phyloP scores from a whole-genome alignment of 1,284 basidiomycete genomes.

The Fomitopsis schrenkii region DNA sequence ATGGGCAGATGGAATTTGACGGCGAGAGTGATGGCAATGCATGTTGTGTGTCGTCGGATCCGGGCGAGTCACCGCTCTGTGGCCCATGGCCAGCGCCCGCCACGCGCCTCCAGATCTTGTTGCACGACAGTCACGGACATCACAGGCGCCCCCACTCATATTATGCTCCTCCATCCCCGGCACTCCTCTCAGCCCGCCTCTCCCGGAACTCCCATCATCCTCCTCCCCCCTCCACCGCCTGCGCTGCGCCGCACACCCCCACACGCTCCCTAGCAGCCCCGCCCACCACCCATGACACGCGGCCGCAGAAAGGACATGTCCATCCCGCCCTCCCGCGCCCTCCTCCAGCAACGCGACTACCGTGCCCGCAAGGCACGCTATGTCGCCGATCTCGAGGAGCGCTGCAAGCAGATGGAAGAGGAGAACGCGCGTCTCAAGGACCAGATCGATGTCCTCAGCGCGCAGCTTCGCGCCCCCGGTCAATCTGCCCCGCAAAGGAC shows the following conservation, averaged over 20 bases:
- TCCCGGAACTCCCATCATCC: slow-evolving; percentile 3
- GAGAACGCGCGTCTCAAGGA: slow-evolving; percentile 48
- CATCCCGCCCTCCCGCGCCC: slow-evolving; percentile 39
- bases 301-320: slow-evolving; percentile 60
- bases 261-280: background rate
- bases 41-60: slow-evolving; percentile 7
- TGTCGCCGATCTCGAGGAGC: slow-evolving; percentile 50
- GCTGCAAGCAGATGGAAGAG: slow-evolving; percentile 46
- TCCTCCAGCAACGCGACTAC: slow-evolving; percentile 59
- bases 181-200: background rate
- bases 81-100: background rate
- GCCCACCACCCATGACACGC: slow-evolving; percentile 43
- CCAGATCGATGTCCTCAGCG: slow-evolving; percentile 36
- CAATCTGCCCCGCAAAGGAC: slow-evolving; percentile 9
- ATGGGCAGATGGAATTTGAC: slow-evolving; percentile 9
- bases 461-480: slow-evolving; percentile 13
- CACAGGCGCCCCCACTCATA: slow-evolving; percentile 4
- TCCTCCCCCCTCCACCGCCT: background rate
- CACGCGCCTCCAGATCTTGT: slow-evolving; percentile 3
- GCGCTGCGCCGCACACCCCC: background rate
- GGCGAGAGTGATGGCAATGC: slow-evolving; percentile 5
- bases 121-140: slow-evolving; percentile 8
- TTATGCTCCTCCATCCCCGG: background rate
- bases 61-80: slow-evolving; percentile 7
- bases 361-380: slow-evolving; percentile 57